phyloP scores from a whole-genome alignment of 2,329 filamentous ascomycete genomes.

The Phaeosphaeria sp. region DNA sequence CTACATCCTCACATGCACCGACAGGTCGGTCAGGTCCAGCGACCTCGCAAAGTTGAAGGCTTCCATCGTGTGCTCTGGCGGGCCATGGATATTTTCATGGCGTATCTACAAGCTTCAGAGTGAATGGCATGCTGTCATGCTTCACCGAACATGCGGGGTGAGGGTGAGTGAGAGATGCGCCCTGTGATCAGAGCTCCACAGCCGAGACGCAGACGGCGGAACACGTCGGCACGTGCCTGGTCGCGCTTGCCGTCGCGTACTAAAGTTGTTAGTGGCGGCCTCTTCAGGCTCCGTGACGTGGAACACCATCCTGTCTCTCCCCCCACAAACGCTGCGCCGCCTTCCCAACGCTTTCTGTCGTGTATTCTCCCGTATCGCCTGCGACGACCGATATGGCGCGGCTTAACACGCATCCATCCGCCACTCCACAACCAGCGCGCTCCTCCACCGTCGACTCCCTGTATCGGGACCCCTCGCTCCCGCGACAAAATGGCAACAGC shows the following conservation, averaged over 20 bases:
- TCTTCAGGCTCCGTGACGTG: constrained; percentile 17
- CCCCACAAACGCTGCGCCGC: constrained; percentile 5
- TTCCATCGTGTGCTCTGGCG: constrained; percentile 69
- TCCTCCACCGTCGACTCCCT: constrained; percentile 43
- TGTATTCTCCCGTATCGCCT: not conserved
- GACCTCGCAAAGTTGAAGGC: constrained; percentile 95
- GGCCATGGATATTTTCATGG: constrained; percentile 29
- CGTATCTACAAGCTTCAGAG: not conserved
- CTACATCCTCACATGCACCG: constrained; percentile 70
- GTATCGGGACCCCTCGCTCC: constrained; percentile 47
- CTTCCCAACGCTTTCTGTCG: constrained; percentile 3
- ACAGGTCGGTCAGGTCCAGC: constrained; percentile 75
- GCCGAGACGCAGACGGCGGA: constrained; percentile 23
- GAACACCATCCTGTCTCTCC: not conserved
- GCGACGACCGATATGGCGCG: constrained; percentile 41
- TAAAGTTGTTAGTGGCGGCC: constrained; percentile 4
- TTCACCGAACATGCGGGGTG: not conserved
- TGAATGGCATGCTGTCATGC: not conserved
- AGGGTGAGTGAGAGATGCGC: constrained; percentile 16
- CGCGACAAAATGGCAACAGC: constrained; percentile 19
- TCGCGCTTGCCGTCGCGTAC: constrained; percentile 10
- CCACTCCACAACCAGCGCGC: constrained; percentile 37
- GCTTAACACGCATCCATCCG: constrained; percentile 42
- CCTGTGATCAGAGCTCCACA: constrained; percentile 4
- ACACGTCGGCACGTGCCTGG: constrained; percentile 24